phyloP scores from a whole-genome alignment of 179 eudicot species.

The Actinidia arguta region DNA sequence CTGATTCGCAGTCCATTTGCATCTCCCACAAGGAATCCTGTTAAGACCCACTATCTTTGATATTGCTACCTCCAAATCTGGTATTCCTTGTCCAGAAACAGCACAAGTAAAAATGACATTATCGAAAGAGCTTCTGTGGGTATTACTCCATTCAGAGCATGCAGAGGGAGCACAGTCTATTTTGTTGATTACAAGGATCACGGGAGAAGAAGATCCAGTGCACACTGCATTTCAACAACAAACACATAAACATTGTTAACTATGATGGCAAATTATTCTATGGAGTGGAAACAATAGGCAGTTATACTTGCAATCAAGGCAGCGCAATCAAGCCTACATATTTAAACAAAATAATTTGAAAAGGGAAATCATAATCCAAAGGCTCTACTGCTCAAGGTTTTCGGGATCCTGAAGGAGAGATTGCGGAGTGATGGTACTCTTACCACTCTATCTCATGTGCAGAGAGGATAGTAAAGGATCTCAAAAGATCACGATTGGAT shows the following conservation, averaged over 20 bases:
- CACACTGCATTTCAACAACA: constrained; percentile 38
- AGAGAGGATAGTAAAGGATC: background rate
- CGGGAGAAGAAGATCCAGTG: constrained; percentile 60
- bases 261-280: background rate
- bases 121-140: constrained; percentile 41
- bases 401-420: background rate
- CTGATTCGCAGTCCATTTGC: constrained; percentile 94
- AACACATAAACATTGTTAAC: background rate
- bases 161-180: constrained; percentile 70
- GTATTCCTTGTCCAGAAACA: constrained; percentile 85
- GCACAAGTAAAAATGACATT: constrained; percentile 81
- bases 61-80: constrained; percentile 76
- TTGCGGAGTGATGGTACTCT: background rate
- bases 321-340: background rate
- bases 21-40: constrained; percentile 68
- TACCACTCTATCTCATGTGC: background rate
- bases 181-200: constrained; percentile 89
- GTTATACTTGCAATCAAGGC: background rate
- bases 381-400: background rate
- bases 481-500: background rate
- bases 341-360: background rate
- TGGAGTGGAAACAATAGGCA: background rate
- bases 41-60: constrained; percentile 79
- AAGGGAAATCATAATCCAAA: background rate
- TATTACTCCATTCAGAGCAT: constrained; percentile 42